These are phyloP conservation scores for Rutstroemia sp. DNA, from an alignment of 2,329 filamentous ascomycete species.

Conservation along the genomic window DNA sequence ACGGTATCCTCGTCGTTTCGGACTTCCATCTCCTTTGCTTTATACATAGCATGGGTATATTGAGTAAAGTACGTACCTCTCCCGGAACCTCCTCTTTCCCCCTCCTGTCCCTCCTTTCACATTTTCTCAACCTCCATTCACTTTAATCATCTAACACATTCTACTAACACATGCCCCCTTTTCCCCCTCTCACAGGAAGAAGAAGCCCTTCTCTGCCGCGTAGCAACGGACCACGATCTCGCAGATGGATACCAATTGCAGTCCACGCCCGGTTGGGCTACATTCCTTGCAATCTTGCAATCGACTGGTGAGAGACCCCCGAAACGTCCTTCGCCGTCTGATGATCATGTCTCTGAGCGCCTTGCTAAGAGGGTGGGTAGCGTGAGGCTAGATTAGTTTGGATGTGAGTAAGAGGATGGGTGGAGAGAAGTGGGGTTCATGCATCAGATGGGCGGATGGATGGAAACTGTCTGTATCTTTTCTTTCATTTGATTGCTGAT, in stretches of 20 bases:
- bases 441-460: too few species aligned
- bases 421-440: too few species aligned
- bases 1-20: conserved; percentile 64
- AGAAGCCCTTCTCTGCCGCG: conserved; percentile 74
- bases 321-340: conserved; percentile 51
- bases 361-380: conserved; percentile 61
- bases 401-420: background rate
- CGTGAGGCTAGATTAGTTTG: conserved; percentile 41
- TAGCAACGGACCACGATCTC: conserved; percentile 74
- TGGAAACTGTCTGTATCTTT: too few species aligned
- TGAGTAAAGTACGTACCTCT: conserved; percentile 64
- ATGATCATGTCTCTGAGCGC: conserved; percentile 30
- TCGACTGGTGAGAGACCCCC: conserved; percentile 94
- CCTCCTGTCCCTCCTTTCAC: background rate
- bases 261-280: conserved; percentile 88
- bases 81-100: conserved; percentile 14
- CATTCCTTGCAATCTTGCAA: conserved; percentile 85
- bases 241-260: conserved; percentile 76
- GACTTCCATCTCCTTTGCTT: conserved; percentile 95
- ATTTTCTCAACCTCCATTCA: background rate
- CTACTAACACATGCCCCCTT: background rate
- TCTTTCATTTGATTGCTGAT: too few species aligned
- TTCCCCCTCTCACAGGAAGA: conserved; percentile 59
- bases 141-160: background rate
- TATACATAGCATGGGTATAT: conserved; percentile 69